Conservation (phyloP, 73 alveolate species). For the Paramecium tetraurelia region DNA sequence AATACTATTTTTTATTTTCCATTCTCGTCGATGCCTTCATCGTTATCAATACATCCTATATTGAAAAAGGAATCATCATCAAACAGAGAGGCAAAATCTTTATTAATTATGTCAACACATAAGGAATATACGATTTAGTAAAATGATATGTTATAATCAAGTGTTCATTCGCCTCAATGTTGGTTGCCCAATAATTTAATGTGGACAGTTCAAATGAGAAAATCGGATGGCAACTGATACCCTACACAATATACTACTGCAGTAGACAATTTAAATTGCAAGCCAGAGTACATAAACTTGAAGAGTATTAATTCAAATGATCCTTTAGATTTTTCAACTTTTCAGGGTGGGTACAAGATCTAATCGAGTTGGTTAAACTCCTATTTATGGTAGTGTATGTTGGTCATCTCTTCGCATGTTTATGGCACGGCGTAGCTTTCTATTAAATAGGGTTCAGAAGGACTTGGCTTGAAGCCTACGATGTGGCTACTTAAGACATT, state of each 20-base stretch:
- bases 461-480: constrained; percentile 59
- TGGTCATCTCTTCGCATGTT: constrained; percentile 76
- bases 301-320: constrained; percentile 57
- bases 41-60: constrained; percentile 72
- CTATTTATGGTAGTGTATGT: constrained; percentile 46
- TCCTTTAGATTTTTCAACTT: constrained; percentile 35
- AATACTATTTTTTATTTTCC: constrained; percentile 23
- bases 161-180: constrained; percentile 21
- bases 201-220: constrained; percentile 64
- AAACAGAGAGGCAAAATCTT: constrained; percentile 68
- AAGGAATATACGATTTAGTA: constrained; percentile 66
- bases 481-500: constrained; percentile 7
- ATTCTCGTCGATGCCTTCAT: constrained; percentile 63
- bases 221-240: constrained; percentile 51
- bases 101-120: constrained; percentile 68
- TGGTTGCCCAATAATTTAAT: constrained; percentile 14
- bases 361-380: constrained; percentile 38
- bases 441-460: constrained; percentile 47
- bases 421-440: constrained; percentile 64
- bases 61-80: constrained; percentile 73
- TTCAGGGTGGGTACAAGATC: constrained; percentile 29
- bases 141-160: constrained; percentile 52
- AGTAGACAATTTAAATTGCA: constrained; percentile 70
- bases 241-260: constrained; percentile 67
- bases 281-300: constrained; percentile 68